These are phyloP conservation scores for Suillus alpinus DNA, from an alignment of 768 basidiomycete genomes.

Conservation along the genomic window DNA sequence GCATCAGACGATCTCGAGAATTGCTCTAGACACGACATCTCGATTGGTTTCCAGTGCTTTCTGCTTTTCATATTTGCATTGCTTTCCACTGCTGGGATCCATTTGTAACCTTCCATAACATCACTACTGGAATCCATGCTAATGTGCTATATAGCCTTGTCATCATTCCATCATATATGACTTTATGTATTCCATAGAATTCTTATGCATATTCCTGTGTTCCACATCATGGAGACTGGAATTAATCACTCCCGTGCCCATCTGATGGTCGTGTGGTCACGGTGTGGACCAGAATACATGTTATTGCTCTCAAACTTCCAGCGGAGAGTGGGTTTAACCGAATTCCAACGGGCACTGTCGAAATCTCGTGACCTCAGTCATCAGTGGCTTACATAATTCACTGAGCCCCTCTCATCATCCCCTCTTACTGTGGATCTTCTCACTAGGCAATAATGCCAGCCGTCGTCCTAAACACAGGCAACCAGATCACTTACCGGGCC, in stretches of 20 bases:
- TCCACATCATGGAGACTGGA: background rate
- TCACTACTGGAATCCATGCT: background rate
- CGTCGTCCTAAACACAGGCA: background rate
- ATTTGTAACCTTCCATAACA: background rate
- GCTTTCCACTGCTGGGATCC: background rate
- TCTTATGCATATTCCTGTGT: background rate
- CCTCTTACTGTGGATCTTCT: too few species aligned
- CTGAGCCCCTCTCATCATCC: too few species aligned
- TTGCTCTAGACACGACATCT: conserved; percentile 13
- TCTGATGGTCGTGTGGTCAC: background rate
- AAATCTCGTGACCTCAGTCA: too few species aligned
- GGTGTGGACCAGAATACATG: background rate
- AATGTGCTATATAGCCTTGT: background rate
- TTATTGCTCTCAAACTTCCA: background rate
- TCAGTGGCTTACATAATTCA: too few species aligned
- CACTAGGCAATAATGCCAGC: background rate
- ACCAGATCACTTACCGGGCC: background rate
- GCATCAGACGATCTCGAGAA: conserved; percentile 45
- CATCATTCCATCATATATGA: background rate
- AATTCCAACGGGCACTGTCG: too few species aligned
- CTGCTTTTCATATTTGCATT: background rate
- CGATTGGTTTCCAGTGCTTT: background rate
- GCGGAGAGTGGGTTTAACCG: too few species aligned
- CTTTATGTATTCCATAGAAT: background rate
- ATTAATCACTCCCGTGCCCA: too few species aligned